Percentiles rank a stretch among this genome's conserved stretches.
Conservation (phyloP, 441 rosid genomes). For the Mallotus japonicus region DNA sequence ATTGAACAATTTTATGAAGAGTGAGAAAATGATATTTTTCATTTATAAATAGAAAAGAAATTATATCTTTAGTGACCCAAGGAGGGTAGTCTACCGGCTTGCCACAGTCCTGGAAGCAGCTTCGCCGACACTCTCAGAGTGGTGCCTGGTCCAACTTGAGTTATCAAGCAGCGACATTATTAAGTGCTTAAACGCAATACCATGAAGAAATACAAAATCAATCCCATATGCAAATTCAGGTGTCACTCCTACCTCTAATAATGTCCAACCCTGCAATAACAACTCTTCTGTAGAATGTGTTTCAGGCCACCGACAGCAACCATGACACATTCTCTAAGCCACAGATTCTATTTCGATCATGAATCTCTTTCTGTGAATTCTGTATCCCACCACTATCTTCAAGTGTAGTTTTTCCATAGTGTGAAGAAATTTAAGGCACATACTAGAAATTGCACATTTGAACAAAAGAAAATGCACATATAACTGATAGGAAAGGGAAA, state of each 20-base stretch:
- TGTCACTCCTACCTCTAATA: background rate
- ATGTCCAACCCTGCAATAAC: background rate
- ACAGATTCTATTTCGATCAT: background rate
- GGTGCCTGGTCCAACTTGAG: no score
- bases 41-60: no score
- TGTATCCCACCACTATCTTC: background rate
- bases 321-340: background rate
- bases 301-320: background rate
- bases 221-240: background rate
- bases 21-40: no score
- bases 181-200: background rate
- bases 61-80: no score
- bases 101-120: no score
- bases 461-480: background rate
- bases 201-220: background rate
- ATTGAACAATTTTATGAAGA: no score
- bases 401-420: background rate
- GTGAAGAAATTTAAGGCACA: background rate
- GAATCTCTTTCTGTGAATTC: background rate
- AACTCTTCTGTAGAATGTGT: background rate
- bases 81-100: no score
- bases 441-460: background rate
- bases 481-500: no score
- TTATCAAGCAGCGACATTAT: background rate
- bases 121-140: no score